Evolutionary conservation across 2,329 filamentous ascomycete genomes (phyloP), one percentile per base, ranked within the genome.

Genomic region (Phaeosphaeriaceae sp.): DNA sequence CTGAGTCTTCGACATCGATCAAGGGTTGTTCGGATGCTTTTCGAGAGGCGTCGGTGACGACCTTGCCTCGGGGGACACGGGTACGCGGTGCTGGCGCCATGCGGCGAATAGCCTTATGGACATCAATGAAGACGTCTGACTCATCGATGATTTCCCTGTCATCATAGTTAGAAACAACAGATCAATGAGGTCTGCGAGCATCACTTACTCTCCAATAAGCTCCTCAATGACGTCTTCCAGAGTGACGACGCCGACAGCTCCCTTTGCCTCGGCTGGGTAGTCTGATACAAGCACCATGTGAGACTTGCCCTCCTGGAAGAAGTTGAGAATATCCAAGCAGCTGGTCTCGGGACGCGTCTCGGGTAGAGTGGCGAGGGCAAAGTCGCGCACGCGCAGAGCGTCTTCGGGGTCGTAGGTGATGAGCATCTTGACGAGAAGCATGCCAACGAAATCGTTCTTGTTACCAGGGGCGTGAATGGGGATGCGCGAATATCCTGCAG

Each of bases 331-430:
- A 77, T 99, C 95, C 56, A 99, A 81, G 76, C 95, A 99, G 81
- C 94, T 97, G 0, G 95, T 99, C 75, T 97, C 93, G 0, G 95
- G 93, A 10, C 92, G 88, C 0, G 95, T 99, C 78, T 99, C 95
- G 1, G 96, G 95, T 7, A 99, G 87, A 0, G 95, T 97, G 15
- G 95, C 95, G 52, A 99, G 84, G 8, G 93, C 89, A 74, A 99
- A 97, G 61, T 98, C 94, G 61, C 90, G 87, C 35, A 99, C 95
- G 21, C 88, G 88, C 72, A 91, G 92, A 73, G 86, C 88, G 73
- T 99, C 95, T 77, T 99, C 95, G 0, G 95, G 95, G 66, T 99
- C 95, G 76, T 99, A 99, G 0, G 95, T 98, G 72, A 99, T 99
- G 61, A 99, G 86, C 73, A 98, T 98, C 83, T 99, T 99, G 77